Percentiles rank a stretch among this genome's conserved stretches.
Evolutionary conservation across 2,329 filamentous ascomycete genomes (phyloP).

Genomic region (Trichocomaceae sp.): DNA sequence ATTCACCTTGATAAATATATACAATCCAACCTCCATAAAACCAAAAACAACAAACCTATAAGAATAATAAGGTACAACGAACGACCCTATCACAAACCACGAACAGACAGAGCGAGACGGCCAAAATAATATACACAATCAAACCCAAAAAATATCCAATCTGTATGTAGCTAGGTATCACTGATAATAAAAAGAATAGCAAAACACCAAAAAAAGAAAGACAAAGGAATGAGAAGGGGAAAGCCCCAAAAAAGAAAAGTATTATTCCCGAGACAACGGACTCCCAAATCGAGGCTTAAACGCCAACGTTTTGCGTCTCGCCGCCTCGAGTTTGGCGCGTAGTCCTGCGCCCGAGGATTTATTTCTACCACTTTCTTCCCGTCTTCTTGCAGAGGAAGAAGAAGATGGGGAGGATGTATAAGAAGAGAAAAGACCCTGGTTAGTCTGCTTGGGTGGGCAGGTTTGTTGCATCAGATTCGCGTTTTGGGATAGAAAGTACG

Average conservation of each 20-base stretch:
- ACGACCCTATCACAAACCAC: no score
- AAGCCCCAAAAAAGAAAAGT: not conserved
- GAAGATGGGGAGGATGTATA: conserved; percentile 15
- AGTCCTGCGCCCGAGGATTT: conserved; percentile 33
- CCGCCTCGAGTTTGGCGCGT: conserved; percentile 60
- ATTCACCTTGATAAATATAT: not conserved
- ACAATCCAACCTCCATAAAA: not conserved
- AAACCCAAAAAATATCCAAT: not conserved
- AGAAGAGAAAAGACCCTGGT: conserved; percentile 35
- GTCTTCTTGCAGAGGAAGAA: not conserved
- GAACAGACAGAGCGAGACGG: not conserved
- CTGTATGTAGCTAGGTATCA: not conserved
- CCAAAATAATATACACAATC: not conserved
- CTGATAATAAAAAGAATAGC: not conserved
- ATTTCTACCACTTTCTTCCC: not conserved
- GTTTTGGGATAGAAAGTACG: conserved; percentile 40
- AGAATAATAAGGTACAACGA: not conserved
- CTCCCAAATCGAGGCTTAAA: conserved; percentile 70
- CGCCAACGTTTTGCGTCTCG: conserved; percentile 68
- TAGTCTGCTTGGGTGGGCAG: conserved; percentile 48
- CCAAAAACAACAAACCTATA: not conserved
- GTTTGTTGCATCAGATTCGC: conserved; percentile 45
- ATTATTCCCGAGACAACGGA: conserved; percentile 44
- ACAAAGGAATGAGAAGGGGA: not conserved
- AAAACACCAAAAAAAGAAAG: not conserved